These are phyloP conservation scores for Eutrema salsugineum DNA, from an alignment of 441 rosid genomes.

Conservation along the genomic window DNA sequence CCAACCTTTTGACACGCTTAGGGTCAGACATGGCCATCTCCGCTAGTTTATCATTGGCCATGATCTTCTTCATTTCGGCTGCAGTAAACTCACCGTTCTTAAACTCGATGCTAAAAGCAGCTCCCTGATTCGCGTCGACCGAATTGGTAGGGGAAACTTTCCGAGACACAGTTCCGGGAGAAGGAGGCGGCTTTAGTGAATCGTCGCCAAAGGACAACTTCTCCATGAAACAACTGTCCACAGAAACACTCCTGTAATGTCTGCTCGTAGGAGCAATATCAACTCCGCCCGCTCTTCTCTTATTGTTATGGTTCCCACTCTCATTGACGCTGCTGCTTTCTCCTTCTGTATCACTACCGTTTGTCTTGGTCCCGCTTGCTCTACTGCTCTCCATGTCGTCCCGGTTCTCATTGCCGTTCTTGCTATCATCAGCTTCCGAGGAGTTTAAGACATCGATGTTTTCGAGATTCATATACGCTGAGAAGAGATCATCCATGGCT, in stretches of 20 bases:
- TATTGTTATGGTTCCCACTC: slow-evolving; percentile 32
- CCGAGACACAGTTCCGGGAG: slow-evolving; percentile 57
- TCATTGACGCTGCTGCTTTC: slow-evolving; percentile 59
- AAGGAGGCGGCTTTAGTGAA: slow-evolving; percentile 70
- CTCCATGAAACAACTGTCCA: slow-evolving; percentile 84
- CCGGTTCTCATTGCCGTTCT: slow-evolving; percentile 58
- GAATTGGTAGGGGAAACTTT: slow-evolving; percentile 70
- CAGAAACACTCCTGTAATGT: slow-evolving; percentile 88
- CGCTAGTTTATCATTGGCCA: slow-evolving; percentile 91
- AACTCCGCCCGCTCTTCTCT: slow-evolving; percentile 62
- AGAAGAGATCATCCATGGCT: slow-evolving; percentile 84
- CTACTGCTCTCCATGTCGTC: slow-evolving; percentile 88
- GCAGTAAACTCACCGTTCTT: slow-evolving; percentile 79
- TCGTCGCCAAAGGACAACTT: slow-evolving; percentile 74
- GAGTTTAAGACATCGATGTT: slow-evolving; percentile 79
- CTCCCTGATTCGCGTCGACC: slow-evolving; percentile 46
- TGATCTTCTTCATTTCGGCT: slow-evolving; percentile 83
- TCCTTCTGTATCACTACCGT: slow-evolving; percentile 90
- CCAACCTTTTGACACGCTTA: slow-evolving; percentile 92
- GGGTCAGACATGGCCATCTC: slow-evolving; percentile 91
- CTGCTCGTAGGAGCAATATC: slow-evolving; percentile 72
- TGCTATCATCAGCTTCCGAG: slow-evolving; percentile 72
- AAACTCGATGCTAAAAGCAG: slow-evolving; percentile 27
- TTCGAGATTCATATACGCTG: slow-evolving; percentile 91
- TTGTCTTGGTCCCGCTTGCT: slow-evolving; percentile 83